Evolutionary conservation across 805 yeast species (phyloP), one percentile per base, ranked within the genome.

Genomic region (Starmerella sirachaensis): DNA sequence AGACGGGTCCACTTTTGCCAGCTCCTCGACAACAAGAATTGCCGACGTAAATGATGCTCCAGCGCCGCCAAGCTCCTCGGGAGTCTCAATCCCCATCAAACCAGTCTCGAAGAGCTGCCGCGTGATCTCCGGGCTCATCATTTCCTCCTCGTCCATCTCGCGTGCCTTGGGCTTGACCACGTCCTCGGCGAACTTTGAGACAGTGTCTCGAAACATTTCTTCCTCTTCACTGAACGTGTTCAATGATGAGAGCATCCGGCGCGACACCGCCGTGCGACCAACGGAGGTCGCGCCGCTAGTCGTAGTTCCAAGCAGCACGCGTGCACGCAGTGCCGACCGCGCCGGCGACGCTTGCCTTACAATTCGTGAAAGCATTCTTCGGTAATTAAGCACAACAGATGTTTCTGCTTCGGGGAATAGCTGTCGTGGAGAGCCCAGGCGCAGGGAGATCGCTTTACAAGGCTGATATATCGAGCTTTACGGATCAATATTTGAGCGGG

Each of bases 11-110:
- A 59, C 64, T 49, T 61, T 63, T 35, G 68, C 67, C 18, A 63
- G 56, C 46, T 63, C 68, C 45, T 63, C 68, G 6, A 63, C 64
- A 5, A 59, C 64, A n/a, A 64, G 40, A 33, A 64, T 62, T 3
- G 68, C 68, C 9, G 66, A 59, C 13, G 68, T 63, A 50, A 63
- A 63, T 22, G 59, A 52, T 12, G 67, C 68, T 14, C 65, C 68
- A 6, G 67, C 65, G 14, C 68, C 68, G 12, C 68, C 68, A 17
- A 53, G 49, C 47, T 64, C 64, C 45, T 63, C 68, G 16, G 68
- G 66, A n/a, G 66, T 63, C 47, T 63, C 68, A 28, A 63, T 57
- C n/a, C 61, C 68, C 68, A 63, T 63, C 11, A 64, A 53, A 3
- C 68, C 68, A 32, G 55, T 55, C 19, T 62, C 66, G 62, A 50